These are phyloP conservation scores for Endotrypanum monterogeii DNA, from an alignment of 208 protist species.

Conservation along the genomic window DNA sequence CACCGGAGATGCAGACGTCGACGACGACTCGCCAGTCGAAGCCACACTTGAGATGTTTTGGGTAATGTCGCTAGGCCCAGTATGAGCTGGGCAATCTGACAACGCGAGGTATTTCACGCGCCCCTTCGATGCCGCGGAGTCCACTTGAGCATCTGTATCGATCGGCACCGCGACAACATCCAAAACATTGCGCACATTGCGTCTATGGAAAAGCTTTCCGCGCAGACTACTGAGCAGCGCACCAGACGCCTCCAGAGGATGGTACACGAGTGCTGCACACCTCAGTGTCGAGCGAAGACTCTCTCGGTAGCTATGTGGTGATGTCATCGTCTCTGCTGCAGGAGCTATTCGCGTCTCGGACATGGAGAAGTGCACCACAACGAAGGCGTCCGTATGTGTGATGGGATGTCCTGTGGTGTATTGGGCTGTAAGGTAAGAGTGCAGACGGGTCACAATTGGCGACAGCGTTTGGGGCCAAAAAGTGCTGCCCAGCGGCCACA, in stretches of 20 bases:
- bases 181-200: constrained; percentile 65
- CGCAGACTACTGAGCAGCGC: constrained; percentile 53
- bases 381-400: neutral
- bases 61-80: neutral
- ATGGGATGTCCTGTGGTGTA: too few species aligned
- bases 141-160: neutral
- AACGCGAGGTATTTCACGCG: neutral
- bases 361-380: neutral
- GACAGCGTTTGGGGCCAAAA: too few species aligned
- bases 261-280: constrained; percentile 51
- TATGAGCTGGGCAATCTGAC: neutral
- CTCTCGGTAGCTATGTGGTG: constrained; percentile 18
- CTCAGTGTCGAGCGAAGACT: constrained; percentile 24
- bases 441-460: too few species aligned
- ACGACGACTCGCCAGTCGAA: neutral
- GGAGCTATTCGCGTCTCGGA: neutral
- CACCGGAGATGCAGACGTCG: neutral
- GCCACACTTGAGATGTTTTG: neutral
- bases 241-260: constrained; percentile 36
- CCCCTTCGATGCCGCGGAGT: neutral
- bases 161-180: constrained; percentile 24
- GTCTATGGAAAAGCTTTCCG: constrained; percentile 52
- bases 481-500: too few species aligned
- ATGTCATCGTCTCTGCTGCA: neutral
- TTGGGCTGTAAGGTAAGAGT: too few species aligned